A percentile compares a stretch with the other conserved stretches of the same genome.
These are phyloP conservation scores for Termitomyces sp. DNA, from an alignment of 768 basidiomycete genomes.

Conservation along the genomic window DNA sequence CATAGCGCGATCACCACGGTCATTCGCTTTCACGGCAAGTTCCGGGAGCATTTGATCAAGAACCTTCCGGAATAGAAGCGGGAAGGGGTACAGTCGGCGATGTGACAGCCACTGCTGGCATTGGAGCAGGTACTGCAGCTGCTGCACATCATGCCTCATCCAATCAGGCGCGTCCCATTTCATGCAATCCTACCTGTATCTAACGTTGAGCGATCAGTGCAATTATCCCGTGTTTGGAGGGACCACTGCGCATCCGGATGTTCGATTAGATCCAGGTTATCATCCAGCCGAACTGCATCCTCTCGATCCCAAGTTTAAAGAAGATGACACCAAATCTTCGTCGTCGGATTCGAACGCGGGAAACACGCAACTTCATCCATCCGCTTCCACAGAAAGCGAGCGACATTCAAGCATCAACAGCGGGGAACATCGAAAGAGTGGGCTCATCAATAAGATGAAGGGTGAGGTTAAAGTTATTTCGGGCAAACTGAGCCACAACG, in stretches of 20 bases:
- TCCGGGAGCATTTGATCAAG: background rate
- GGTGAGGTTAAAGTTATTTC: slow-evolving; percentile 32
- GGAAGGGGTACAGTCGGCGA: background rate
- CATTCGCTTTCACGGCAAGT: background rate
- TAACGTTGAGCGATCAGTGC: background rate
- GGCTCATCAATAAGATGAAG: slow-evolving; percentile 30
- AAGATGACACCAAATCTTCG: background rate
- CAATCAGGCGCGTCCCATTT: background rate
- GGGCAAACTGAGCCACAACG: slow-evolving; percentile 29
- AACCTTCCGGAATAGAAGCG: background rate
- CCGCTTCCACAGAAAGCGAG: background rate
- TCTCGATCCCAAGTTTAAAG: background rate
- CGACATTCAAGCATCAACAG: background rate
- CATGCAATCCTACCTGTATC: background rate
- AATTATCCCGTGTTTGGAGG: background rate
- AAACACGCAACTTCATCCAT: background rate
- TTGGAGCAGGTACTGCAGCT: background rate
- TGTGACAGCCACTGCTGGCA: background rate
- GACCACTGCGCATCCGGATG: background rate
- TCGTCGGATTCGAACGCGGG: background rate
- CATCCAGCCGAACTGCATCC: slow-evolving; percentile 4
- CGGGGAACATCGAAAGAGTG: slow-evolving; percentile 16
- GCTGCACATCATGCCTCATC: background rate
- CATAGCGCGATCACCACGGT: background rate
- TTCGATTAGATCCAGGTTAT: slow-evolving; percentile 2